Evolutionary conservation across 2,329 filamentous ascomycete genomes (phyloP), one percentile per base, ranked within the genome.

Genomic region (Biscogniauxia sp.): DNA sequence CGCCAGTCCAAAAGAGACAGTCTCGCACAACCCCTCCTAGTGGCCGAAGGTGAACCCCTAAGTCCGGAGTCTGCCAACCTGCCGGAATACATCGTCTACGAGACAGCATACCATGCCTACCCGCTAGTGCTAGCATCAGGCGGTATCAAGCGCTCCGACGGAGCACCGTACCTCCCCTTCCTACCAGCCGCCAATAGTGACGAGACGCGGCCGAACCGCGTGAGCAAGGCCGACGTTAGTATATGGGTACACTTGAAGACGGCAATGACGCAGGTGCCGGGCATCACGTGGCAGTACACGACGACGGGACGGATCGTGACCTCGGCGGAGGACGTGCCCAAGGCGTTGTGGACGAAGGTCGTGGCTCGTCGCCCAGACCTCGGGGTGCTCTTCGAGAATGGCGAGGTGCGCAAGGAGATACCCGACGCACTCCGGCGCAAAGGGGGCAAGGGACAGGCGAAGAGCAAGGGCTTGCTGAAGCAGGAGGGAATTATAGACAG

Each of bases 61-160:
- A 74, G 68, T 5, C 65, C 71, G 50, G 71, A 73, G 52, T 70
- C 68, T 17, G 63, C 64, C 26, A 68, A 78, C 55, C 70, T 79
- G 5, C 78, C 78, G 9, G 75, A 78, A 51, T 74, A 78, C 51
- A 70, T 79, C 61, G 73, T 79, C 58, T 79, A 79, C 67, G 77
- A 79, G 68, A 79, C 77, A 7, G 77, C 78, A 2, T 80, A 79
- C 69, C 72, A 78, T 57, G 75, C 76, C 56, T 80, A 80, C 65
- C 76, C 77, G 0, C 73, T 79, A 20, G 75, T 80, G 51, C 67
- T 79, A 15, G 73, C 76, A 5, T 74, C 72, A 3, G 76, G 76
- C 13, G 71, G 70, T 55, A 78, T 80, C 67, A 74, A 74, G 59
- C 72, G 72, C 20, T 75, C 77, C n/a, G 76, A 76, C 7, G 78